Evolutionary conservation across 768 basidiomycete genomes (phyloP).

Genomic region (Boletus coccyginus): DNA sequence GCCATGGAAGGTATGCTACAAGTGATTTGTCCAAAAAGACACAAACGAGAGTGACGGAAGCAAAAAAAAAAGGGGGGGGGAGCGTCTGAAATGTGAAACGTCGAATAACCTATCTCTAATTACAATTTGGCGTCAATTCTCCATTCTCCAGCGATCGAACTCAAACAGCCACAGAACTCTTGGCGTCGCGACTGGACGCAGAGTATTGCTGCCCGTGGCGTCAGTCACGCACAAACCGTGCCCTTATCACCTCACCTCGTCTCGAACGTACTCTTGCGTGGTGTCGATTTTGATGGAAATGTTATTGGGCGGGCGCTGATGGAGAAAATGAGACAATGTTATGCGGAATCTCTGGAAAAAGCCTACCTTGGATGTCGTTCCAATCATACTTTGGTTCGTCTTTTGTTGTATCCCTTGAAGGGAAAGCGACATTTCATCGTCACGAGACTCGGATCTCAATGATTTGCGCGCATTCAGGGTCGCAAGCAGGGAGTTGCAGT

Average conservation of each 20-base stretch:
- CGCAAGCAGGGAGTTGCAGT: constrained; percentile 60
- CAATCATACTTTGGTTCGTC: constrained; percentile 12
- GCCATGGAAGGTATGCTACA: constrained; percentile 19
- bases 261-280: constrained; percentile 51
- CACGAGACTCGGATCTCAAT: constrained; percentile 34
- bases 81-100: neutral
- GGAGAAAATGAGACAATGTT: neutral
- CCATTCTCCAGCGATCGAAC: neutral
- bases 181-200: constrained; percentile 13
- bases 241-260: constrained; percentile 28
- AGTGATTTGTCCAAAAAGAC: constrained; percentile 2
- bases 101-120: neutral
- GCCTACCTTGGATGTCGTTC: constrained; percentile 12
- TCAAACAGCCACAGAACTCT: constrained; percentile 22
- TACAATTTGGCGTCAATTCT: neutral
- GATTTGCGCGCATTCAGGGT: constrained; percentile 57
- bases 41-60: neutral
- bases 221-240: neutral
- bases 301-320: constrained; percentile 38
- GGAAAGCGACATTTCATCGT: constrained; percentile 32
- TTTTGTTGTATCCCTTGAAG: constrained; percentile 30
- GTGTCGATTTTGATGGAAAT: constrained; percentile 71
- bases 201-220: constrained; percentile 17
- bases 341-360: too few relatives aligned
- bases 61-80: neutral